Base-by-base conservation (phyloP, 2,329 filamentous ascomycete species). In the Metarhizium sp. region DNA sequence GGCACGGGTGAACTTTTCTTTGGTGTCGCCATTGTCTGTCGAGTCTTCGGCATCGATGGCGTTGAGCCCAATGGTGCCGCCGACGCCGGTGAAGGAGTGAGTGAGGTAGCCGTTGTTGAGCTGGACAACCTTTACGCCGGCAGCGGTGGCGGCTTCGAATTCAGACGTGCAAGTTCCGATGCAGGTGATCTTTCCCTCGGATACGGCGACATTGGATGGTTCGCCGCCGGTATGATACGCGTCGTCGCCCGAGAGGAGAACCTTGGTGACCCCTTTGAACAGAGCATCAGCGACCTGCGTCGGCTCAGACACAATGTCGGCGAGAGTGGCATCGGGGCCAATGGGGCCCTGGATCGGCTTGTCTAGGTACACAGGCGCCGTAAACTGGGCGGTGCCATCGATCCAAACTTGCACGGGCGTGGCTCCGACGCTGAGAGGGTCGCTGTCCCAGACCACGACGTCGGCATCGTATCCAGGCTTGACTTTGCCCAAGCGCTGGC, bases 331-430 rank as follows among this genome's bases (percentile, higher is more conserved):
- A n/a, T 77, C 65, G 0, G 73, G 72, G 1, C 67, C 64, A 13
- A 77, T 69, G 0, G 75, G 71, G 2, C 67, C 60, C 0, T 64
- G 63, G 3, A 66, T 48, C 0, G 78, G 72, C 68, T 86, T 85
- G 2, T 69, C 62, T 8, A 85, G 71, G 67, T 80, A 75, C 11
- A 84, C 65, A 0, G 80, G 79, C 10, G 75, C 67, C 38, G 81
- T 71, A 18, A 66, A 70, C 53, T 87, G 84, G 2, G 78, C 71
- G 8, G 71, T 77, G 3, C 82, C 82, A 55, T 85, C 82, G 56
- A 85, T 85, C 78, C 80, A 85, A 2, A 85, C 79, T 65, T 85
- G 81, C 0, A 80, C 73, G 0, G 82, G 81, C 0, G 79, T 69
- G 1, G 82, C 81, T 1, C 82, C 82, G 0, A 83, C 75, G 46